Evolutionary conservation across 176 grass and related monocot genomes (phyloP).

Genomic region (Alloteropsis semialata): DNA sequence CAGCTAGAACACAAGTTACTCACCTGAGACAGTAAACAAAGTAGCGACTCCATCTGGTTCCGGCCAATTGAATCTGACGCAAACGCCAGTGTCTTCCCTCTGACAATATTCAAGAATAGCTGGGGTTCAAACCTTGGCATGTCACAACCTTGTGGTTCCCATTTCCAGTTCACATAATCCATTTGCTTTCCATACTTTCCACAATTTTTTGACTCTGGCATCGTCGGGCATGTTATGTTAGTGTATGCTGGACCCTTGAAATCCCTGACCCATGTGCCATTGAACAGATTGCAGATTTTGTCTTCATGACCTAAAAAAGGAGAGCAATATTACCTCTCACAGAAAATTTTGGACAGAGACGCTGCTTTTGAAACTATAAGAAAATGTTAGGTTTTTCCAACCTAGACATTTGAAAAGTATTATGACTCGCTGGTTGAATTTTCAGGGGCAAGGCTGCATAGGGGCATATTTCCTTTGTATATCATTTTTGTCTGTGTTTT

Average conservation of each 20-base stretch:
- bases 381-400: not conserved
- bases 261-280: conserved; percentile 55
- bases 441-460: not conserved
- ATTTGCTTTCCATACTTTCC: conserved; percentile 60
- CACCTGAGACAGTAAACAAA: conserved; percentile 62
- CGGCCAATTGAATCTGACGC: conserved; percentile 55
- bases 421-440: not conserved
- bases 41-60: conserved; percentile 76
- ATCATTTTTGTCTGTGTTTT: not conserved
- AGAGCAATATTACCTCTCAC: not conserved
- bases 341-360: conserved; percentile 4
- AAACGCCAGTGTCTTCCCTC: conserved; percentile 59
- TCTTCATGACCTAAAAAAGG: not conserved
- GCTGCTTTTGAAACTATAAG: not conserved
- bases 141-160: conserved; percentile 49
- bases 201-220: conserved; percentile 57
- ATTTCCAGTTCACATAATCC: conserved; percentile 67
- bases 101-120: conserved; percentile 43
- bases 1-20: not conserved
- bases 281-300: conserved; percentile 41
- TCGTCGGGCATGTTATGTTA: conserved; percentile 44
- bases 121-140: conserved; percentile 46
- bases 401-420: not conserved
- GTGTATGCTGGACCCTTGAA: conserved; percentile 35
- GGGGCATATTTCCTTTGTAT: not conserved